Evolutionary conservation across 2,329 filamentous ascomycete genomes (phyloP).

Genomic region (Fusarium coffeatum): DNA sequence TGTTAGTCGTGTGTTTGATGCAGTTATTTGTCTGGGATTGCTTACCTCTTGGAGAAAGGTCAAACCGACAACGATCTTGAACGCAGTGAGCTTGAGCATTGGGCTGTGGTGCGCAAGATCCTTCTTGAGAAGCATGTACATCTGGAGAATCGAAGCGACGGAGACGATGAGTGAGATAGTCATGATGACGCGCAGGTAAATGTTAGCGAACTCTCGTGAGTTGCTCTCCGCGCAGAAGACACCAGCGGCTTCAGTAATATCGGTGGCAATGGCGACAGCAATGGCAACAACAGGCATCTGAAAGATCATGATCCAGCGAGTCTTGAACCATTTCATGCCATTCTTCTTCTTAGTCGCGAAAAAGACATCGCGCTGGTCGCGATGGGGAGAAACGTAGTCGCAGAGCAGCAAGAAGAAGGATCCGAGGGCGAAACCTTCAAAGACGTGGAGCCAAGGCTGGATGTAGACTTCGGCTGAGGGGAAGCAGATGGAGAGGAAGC

Average conservation of each 20-base stretch:
- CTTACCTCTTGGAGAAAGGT: constrained; percentile 37
- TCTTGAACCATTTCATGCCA: constrained; percentile 39
- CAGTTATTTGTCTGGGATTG: accelerated
- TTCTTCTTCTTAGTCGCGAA: constrained; percentile 38
- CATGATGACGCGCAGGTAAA: constrained; percentile 21
- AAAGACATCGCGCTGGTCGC: constrained; percentile 35
- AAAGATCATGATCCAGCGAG: constrained; percentile 41
- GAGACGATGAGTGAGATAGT: constrained; percentile 25
- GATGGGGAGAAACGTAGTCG: constrained; percentile 36
- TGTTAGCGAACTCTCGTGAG: constrained; percentile 27
- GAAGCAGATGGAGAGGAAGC: constrained; percentile 27
- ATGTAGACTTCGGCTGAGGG: constrained; percentile 32
- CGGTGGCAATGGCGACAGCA: constrained; percentile 18
- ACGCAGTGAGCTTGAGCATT: constrained; percentile 36
- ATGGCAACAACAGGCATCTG: constrained; percentile 38
- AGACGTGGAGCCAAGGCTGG: constrained; percentile 32
- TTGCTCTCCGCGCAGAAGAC: constrained; percentile 34
- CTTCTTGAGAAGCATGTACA: constrained; percentile 33
- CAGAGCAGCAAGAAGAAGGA: constrained; percentile 42
- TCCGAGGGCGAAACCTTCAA: constrained; percentile 35
- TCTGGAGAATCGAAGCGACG: constrained; percentile 28
- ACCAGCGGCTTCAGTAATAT: constrained; percentile 30
- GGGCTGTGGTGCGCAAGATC: constrained; percentile 36
- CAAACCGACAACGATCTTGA: constrained; percentile 36
- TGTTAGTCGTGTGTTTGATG: neutral